Percentiles rank a stretch among this genome's conserved stretches.
Conservation (phyloP, 1,139 yeast species). For the Schwanniomyces etchellsii region DNA sequence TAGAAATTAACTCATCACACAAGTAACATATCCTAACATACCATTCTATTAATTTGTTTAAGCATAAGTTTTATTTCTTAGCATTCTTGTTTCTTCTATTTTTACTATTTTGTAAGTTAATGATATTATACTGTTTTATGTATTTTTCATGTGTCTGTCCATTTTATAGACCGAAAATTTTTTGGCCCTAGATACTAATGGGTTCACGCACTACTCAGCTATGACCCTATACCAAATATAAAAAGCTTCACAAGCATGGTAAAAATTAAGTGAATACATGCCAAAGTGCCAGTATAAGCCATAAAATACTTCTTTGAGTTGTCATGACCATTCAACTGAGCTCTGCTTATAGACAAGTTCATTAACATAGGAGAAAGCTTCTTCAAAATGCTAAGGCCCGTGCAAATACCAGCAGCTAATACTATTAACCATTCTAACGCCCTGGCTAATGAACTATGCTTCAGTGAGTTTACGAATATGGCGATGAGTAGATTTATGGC, state of each 20-base stretch:
- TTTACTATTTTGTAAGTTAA: no score
- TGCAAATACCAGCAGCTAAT: conserved; percentile 36
- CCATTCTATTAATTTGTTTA: no score
- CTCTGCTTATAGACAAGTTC: conserved; percentile 26
- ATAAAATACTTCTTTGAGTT: conserved; percentile 16
- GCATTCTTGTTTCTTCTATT: no score
- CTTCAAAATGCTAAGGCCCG: conserved; percentile 42
- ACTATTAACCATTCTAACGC: conserved; percentile 45
- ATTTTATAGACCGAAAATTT: no score
- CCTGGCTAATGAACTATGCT: conserved; percentile 29
- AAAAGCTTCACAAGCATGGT: conserved; percentile 41
- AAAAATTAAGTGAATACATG: conserved; percentile 35
- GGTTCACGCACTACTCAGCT: no score
- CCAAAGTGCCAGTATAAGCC: conserved; percentile 21
- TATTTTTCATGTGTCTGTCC: no score
- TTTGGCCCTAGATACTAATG: no score
- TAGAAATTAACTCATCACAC: background rate
- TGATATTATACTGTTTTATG: no score
- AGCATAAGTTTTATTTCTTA: no score
- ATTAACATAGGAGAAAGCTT: conserved; percentile 40
- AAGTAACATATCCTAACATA: background rate
- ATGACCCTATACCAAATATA: no score
- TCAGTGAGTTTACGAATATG: conserved; percentile 33
- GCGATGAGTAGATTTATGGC: conserved; percentile 48
- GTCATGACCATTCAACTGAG: conserved; percentile 18